phyloP scores from a whole-genome alignment of 192 early-diverging fungal genomes.

The Bifiguratus adelaidae region DNA sequence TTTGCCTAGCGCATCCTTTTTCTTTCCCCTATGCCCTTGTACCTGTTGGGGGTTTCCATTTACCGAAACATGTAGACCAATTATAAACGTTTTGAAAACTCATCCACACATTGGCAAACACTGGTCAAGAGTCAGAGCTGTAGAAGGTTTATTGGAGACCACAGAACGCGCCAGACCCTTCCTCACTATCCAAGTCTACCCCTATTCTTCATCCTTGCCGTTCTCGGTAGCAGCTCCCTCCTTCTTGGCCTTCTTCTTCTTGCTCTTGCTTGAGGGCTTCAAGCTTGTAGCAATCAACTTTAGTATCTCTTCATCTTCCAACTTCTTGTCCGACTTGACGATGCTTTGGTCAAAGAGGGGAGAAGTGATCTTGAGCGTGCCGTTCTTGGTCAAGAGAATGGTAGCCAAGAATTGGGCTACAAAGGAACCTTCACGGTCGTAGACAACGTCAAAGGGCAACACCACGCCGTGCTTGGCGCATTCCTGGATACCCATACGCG shows the following conservation, averaged over 20 bases:
- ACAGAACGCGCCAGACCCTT: too few relatives aligned
- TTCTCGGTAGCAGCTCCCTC: constrained; percentile 14
- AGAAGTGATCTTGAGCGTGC: constrained; percentile 77
- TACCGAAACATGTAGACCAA: too few relatives aligned
- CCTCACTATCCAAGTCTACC: too few relatives aligned
- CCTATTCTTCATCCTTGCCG: constrained; percentile 9
- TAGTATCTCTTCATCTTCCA: constrained; percentile 71
- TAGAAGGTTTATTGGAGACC: too few relatives aligned
- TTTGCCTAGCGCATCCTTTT: background rate
- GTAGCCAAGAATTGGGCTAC: constrained; percentile 92
- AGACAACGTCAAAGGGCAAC: constrained; percentile 70
- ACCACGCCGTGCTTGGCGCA: constrained; percentile 76
- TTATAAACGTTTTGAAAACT: too few relatives aligned
- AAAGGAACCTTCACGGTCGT: constrained; percentile 64
- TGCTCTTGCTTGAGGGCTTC: constrained; percentile 33
- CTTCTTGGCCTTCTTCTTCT: constrained; percentile 37
- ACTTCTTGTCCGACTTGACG: constrained; percentile 77
- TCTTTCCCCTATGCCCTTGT: background rate
- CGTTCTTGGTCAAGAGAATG: constrained; percentile 80
- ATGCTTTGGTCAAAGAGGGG: constrained; percentile 61
- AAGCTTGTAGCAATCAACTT: constrained; percentile 54
- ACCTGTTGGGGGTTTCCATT: too few relatives aligned
- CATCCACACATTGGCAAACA: too few relatives aligned
- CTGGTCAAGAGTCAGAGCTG: too few relatives aligned
- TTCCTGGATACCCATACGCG: constrained; percentile 85